Evolutionary conservation across 148 eudicot species (phyloP), one percentile per base, ranked within the genome.

Genomic region (Persicaria tinctoria): DNA sequence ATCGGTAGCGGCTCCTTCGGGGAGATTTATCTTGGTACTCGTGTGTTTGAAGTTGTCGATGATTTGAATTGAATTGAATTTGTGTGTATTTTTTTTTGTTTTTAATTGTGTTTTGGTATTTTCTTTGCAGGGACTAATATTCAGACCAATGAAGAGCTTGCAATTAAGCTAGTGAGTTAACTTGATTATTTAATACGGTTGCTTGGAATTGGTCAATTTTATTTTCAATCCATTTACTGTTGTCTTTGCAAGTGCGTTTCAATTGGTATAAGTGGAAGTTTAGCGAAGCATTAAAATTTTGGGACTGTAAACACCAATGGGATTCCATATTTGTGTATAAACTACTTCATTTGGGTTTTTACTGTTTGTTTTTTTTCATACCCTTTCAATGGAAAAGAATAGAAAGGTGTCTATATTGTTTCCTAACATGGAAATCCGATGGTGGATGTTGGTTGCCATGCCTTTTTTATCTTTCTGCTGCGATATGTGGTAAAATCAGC

Each of bases 1-100:
- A 88, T 90, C 16, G 94, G 94, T 46, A 86, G 91, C 64, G 94
- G 94, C 79, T 90, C 94, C 0, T 90, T 90, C 55, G 94, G 94
- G 51, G 94, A 89, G 81, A 89, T 89, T 83, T 84, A 86, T 80
- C 86, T 89, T 4, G 93, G 93, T 87, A 10, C 6, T 71, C 47
- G 8, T 46, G 12, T 32, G 10, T 44, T 48, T 72, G 14, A 10
- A 46, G 3, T 14, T 12, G 55, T 20, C 41, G 45, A 72, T 66
- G 27, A 44, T 56, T 20, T 20, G 17, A 66, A 14, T 66, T 8
- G 18, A 44, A 66, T 5, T 66, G 46, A 38, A 13, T 3, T 8
- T 66, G 14, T 44, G 13, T 75, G 38, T 13, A 13, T 70, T 54
- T 63, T 57, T 66, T 76, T 46, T 68, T 69, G 16, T 60, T n/a